Base-by-base conservation (phyloP, 345 rosid genomes). In the Hevea brasiliensis region DNA sequence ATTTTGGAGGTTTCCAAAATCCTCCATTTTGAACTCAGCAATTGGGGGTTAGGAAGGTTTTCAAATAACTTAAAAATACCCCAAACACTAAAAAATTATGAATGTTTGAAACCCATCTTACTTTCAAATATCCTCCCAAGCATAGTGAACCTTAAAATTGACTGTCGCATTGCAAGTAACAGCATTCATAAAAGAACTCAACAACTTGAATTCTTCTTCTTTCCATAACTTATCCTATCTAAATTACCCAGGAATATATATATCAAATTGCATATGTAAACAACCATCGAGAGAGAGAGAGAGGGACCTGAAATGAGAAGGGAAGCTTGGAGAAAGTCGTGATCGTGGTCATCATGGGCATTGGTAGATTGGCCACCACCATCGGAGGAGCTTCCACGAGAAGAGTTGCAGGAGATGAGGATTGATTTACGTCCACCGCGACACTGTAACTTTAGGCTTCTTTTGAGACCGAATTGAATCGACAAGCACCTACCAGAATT, bases 221-320 rank as follows among this genome's bases (percentile, higher is more conserved):
- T 24, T 58, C 0, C 32, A 58, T 13, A 27, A 12, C 11, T 57
- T 9, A 57, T 23, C 17, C 2, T 23, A 57, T 57, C 61, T 9
- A 10, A 57, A 11, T 8, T 2, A 1, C 32, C 9, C 18, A 57
- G 24, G 23, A 5, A n/a, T n/a, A 57, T 12, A 26, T 11, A 27
- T 29, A 57, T 57, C 11, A 48, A 26, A 23, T 2, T 20, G 18
- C n/a, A 44, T 14, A 2, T n/a, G n/a, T n/a, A 15, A 72, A 7
- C 37, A 32, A 32, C 4, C 4, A 32, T 2, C 2, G 37, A 32
- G 37, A 32, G 37, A 32, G 37, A 32, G 2, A 51, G 61, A 58
- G 62, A 64, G 18, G 45, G 59, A 90, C 98, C 98, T 87, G 94
- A 77, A 29, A 87, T 69, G 79, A 90, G 97, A 81, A 94, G 87